Evolutionary conservation across 306 rosid genomes (phyloP).

Genomic region (Abrus pulchellus): DNA sequence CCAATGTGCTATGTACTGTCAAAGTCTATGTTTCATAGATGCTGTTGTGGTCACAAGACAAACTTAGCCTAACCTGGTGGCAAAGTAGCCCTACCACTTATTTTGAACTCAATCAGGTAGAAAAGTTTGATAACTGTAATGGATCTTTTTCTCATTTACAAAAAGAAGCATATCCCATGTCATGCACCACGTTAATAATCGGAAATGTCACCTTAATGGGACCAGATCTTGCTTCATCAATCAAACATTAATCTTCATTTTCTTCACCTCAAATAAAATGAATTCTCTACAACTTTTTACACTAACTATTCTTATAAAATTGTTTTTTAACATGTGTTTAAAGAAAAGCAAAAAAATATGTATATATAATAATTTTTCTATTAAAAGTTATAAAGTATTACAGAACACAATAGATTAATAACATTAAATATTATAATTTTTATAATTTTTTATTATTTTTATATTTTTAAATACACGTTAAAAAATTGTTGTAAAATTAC

Average conservation of each 20-base stretch:
- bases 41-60: slow-evolving; percentile 36
- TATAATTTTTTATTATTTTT: too few species aligned
- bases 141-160: slow-evolving; percentile 33
- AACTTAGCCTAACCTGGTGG: slow-evolving; percentile 40
- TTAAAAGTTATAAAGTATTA: too few species aligned
- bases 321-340: too few species aligned
- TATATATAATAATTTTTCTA: too few species aligned
- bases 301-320: too few species aligned
- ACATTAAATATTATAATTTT: too few species aligned
- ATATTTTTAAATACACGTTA: too few species aligned
- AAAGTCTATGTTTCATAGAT: slow-evolving; percentile 23
- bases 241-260: not conserved
- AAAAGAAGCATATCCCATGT: slow-evolving; percentile 26
- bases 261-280: too few species aligned
- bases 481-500: not conserved
- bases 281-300: too few species aligned
- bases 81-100: slow-evolving; percentile 52
- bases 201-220: slow-evolving; percentile 24
- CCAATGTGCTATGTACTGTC: slow-evolving; percentile 4
- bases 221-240: slow-evolving; percentile 37
- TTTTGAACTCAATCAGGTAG: slow-evolving; percentile 26
- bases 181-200: slow-evolving; percentile 38
- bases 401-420: too few species aligned
- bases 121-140: not conserved
- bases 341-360: too few species aligned